phyloP scores from a whole-genome alignment of 306 rosid species.

The Prunus salicina region DNA sequence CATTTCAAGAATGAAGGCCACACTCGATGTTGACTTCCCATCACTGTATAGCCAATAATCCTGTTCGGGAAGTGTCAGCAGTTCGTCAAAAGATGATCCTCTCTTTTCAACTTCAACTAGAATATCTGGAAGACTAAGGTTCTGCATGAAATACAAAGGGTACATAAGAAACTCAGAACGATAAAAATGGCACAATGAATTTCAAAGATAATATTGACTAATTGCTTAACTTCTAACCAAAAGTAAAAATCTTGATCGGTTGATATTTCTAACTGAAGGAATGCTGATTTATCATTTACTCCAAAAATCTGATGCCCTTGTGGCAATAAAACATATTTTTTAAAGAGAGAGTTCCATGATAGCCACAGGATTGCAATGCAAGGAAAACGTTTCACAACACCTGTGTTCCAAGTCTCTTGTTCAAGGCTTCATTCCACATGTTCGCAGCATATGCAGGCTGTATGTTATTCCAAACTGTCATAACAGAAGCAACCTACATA shows the following conservation, averaged over 20 bases:
- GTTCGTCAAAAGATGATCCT: conserved; percentile 81
- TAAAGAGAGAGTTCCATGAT: not conserved
- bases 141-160: conserved; percentile 47
- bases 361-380: not conserved
- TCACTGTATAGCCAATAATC: conserved; percentile 92
- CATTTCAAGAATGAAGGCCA: conserved; percentile 88
- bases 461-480: conserved; percentile 92
- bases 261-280: not conserved
- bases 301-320: not conserved
- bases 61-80: conserved; percentile 83
- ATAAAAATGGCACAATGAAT: not conserved
- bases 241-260: not conserved
- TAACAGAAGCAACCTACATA: conserved; percentile 87
- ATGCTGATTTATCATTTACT: not conserved
- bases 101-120: conserved; percentile 82
- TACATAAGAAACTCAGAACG: not conserved
- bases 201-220: not conserved
- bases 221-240: not conserved
- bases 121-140: conserved; percentile 74
- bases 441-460: conserved; percentile 89
- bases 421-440: conserved; percentile 98
- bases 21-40: conserved; percentile 88
- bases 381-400: conserved; percentile 25
- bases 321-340: not conserved
- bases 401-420: conserved; percentile 84